phyloP scores from a whole-genome alignment of 225 moss, liverwort and hornwort genomes.

The Takakia lepidozioides region DNA sequence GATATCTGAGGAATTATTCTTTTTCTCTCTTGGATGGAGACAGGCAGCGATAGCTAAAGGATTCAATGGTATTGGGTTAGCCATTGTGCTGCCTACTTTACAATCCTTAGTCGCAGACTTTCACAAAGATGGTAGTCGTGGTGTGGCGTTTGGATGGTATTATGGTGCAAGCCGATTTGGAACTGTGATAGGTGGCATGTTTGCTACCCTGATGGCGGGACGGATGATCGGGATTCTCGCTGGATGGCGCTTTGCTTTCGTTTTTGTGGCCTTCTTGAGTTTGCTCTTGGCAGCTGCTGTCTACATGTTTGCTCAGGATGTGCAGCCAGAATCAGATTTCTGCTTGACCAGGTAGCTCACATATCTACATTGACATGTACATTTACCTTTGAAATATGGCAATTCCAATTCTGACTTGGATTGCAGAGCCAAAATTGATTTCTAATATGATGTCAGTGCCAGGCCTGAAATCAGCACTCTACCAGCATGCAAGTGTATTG shows the following conservation, averaged over 20 bases:
- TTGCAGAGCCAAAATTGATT: too few relatives aligned
- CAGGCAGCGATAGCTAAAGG: constrained; percentile 49
- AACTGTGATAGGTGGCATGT: constrained; percentile 53
- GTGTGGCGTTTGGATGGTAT: constrained; percentile 57
- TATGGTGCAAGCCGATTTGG: constrained; percentile 61
- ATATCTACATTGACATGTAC: too few relatives aligned
- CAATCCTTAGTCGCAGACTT: constrained; percentile 66
- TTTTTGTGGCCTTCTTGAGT: constrained; percentile 45
- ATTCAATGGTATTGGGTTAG: constrained; percentile 63
- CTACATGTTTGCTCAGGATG: constrained; percentile 33
- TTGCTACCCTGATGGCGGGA: constrained; percentile 55
- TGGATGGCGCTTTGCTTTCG: constrained; percentile 66
- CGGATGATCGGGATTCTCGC: constrained; percentile 32
- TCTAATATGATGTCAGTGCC: too few relatives aligned
- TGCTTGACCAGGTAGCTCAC: too few relatives aligned
- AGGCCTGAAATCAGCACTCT: too few relatives aligned
- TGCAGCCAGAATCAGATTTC: too few relatives aligned
- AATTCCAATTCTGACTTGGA: too few relatives aligned
- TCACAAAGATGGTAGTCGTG: constrained; percentile 32
- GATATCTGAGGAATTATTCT: not conserved
- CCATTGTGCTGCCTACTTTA: constrained; percentile 53
- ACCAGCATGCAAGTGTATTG: too few relatives aligned
- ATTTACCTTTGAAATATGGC: too few relatives aligned
- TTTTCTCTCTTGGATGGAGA: constrained; percentile 2
- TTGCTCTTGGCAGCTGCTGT: constrained; percentile 36